Evolutionary conservation across 805 yeast species (phyloP), one percentile per base, ranked within the genome.

Genomic region (Ogataea paraovalis): DNA sequence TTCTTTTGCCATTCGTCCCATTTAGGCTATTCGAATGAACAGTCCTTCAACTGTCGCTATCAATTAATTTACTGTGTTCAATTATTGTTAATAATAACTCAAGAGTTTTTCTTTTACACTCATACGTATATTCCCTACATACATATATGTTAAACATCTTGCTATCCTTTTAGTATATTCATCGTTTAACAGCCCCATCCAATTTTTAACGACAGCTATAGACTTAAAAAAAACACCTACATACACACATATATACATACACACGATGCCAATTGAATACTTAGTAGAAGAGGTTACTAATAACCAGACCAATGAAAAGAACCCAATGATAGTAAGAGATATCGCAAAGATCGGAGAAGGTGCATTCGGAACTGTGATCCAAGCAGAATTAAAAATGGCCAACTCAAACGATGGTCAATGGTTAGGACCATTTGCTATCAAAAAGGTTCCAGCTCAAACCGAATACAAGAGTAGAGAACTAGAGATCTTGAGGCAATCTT

Each of bases 391-490:
- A 56, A 59, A 53, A 50, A 57, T 56, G 50, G 64, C 64, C 14
- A 51, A 52, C 16, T 56, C 53, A 39, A 34, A 38, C 46, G 60
- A 51, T 18, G 62, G 58, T 41, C 65, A 64, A 28, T 82, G 88
- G 87, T 68, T 81, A 36, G 95, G 95, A 1, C 95, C 95, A 0
- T 87, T 78, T 70, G 94, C 94, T 19, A 85, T 87, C 49, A 87
- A 87, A 59, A 78, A 88, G 56, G 94, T 86, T 1, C 91, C 92
- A 22, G 92, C 94, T 1, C 94, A 87, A 60, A 87, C 94, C 0
- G 95, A 87, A 64, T 87, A 86, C 65, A 87, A 87, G 66, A 80
- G 87, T 43, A 73, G 96, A 66, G 96, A 87, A 65, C 71, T 87
- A 57, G 92, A 85, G 64, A 81, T 87, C 36, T 71, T 87, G 57